Conservation (phyloP, 768 basidiomycete species). For the Agaricus blazei region DNA sequence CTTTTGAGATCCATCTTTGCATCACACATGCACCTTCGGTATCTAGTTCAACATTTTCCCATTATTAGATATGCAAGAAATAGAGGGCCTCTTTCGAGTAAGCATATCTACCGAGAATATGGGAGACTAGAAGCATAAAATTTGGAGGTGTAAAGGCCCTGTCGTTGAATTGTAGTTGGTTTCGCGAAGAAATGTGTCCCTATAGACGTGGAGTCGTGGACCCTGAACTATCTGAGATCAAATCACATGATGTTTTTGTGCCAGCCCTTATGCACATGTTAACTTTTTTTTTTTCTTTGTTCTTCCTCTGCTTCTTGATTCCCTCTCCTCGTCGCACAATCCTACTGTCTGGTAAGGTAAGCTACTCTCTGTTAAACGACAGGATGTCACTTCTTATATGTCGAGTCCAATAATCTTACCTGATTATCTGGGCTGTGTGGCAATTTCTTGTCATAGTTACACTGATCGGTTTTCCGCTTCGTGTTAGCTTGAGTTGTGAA, state of each 20-base stretch:
- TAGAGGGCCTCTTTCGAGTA: too few relatives aligned
- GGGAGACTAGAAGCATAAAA: too few relatives aligned
- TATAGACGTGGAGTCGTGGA: too few relatives aligned
- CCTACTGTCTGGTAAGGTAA: neutral
- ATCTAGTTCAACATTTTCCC: too few relatives aligned
- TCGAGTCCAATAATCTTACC: slow-evolving; percentile 48
- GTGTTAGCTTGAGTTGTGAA: slow-evolving; percentile 3
- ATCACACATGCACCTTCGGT: too few relatives aligned
- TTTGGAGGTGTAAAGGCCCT: too few relatives aligned
- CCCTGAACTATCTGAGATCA: too few relatives aligned
- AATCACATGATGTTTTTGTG: neutral
- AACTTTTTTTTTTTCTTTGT: neutral
- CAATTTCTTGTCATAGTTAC: slow-evolving; percentile 82
- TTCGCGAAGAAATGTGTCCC: too few relatives aligned
- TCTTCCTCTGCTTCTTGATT: neutral
- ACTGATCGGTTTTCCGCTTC: slow-evolving; percentile 59
- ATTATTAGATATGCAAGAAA: too few relatives aligned
- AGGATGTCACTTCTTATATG: slow-evolving; percentile 52
- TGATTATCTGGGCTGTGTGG: slow-evolving; percentile 50
- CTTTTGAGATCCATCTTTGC: too few relatives aligned
- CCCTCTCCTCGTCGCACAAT: neutral
- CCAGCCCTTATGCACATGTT: neutral
- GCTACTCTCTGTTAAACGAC: slow-evolving; percentile 26
- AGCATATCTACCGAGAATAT: too few relatives aligned
- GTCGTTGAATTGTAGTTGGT: too few relatives aligned